A percentile compares a stretch with the other conserved stretches of the same genome.
Evolutionary conservation across 176 grass and related monocot species (phyloP).

Genomic region (Eleusine indica): DNA sequence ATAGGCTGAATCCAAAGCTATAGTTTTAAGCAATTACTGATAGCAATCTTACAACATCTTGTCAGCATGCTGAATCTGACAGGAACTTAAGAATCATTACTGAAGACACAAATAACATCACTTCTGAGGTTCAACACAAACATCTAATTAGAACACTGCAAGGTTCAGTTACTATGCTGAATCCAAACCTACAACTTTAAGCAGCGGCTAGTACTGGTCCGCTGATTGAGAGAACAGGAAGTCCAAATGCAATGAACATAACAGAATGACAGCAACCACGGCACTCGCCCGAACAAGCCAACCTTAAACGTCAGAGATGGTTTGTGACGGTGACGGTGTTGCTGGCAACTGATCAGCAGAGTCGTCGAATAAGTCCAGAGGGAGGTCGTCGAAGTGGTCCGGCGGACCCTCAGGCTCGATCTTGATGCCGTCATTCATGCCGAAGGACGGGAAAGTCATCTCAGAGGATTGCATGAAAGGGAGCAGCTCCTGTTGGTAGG

Average conservation of each 20-base stretch:
- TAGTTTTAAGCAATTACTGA: too few species aligned
- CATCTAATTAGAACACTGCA: not conserved
- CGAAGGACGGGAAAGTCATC: slow-evolving; percentile 42
- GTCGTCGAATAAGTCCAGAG: slow-evolving; percentile 52
- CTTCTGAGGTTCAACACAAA: not conserved
- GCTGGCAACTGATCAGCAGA: slow-evolving; percentile 40
- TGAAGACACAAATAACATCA: not conserved
- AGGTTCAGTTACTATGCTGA: not conserved
- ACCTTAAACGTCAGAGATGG: slow-evolving; percentile 12
- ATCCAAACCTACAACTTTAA: not conserved
- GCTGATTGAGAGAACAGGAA: not conserved
- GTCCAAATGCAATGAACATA: slow-evolving; percentile 11
- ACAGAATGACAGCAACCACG: slow-evolving; percentile 11
- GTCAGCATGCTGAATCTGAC: not conserved
- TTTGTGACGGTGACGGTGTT: slow-evolving; percentile 14
- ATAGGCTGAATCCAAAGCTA: too few species aligned
- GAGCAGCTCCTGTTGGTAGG: slow-evolving; percentile 40
- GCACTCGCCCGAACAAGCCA: not conserved
- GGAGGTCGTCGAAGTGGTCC: slow-evolving; percentile 51
- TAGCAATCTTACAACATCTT: too few species aligned
- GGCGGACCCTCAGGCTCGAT: slow-evolving; percentile 12
- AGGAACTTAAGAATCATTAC: not conserved
- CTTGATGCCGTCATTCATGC: slow-evolving; percentile 11
- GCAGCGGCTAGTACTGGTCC: not conserved
- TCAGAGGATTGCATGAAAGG: slow-evolving; percentile 9